These are phyloP conservation scores for Pseudopyricularia cyperi DNA, from an alignment of 2,329 filamentous ascomycete genomes.

Conservation along the genomic window DNA sequence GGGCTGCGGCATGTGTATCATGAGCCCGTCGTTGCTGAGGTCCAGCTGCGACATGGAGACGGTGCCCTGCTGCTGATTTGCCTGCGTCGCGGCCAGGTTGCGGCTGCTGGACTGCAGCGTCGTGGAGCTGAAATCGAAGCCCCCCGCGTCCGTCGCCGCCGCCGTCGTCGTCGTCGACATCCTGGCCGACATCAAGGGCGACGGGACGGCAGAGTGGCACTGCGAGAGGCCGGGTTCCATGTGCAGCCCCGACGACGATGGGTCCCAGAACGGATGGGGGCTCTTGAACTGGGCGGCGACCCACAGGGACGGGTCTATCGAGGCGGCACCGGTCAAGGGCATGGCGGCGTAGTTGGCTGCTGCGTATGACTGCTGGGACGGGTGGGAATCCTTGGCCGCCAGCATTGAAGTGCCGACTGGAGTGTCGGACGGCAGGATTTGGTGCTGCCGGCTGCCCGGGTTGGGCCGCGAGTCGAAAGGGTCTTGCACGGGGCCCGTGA, in stretches of 20 bases:
- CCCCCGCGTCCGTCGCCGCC: too few species aligned
- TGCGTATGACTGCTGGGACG: background rate
- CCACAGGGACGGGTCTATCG: background rate
- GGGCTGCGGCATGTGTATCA: conserved; percentile 42
- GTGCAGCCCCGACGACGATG: background rate
- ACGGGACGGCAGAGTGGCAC: background rate
- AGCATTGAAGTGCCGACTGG: conserved; percentile 25
- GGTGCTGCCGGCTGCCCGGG: conserved; percentile 5
- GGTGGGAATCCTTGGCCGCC: conserved; percentile 5
- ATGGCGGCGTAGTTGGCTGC: background rate
- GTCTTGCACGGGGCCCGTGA: conserved; percentile 11
- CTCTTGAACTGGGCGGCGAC: background rate
- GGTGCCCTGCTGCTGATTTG: conserved; percentile 1
- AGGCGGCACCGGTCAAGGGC: background rate
- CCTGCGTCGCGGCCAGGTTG: background rate
- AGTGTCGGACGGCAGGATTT: conserved; percentile 16
- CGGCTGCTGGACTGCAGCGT: background rate
- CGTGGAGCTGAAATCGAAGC: too few species aligned
- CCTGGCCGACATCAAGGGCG: background rate
- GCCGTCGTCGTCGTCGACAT: background rate
- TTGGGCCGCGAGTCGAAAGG: conserved; percentile 11
- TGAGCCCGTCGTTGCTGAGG: conserved; percentile 24
- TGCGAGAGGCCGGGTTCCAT: background rate
- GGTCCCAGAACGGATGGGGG: background rate
- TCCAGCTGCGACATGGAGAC: conserved; percentile 7